Percentiles rank a stretch among this genome's conserved stretches.
Evolutionary conservation across 495 filamentous ascomycete genomes (phyloP).

Genomic region (Rhypophila decipiens): DNA sequence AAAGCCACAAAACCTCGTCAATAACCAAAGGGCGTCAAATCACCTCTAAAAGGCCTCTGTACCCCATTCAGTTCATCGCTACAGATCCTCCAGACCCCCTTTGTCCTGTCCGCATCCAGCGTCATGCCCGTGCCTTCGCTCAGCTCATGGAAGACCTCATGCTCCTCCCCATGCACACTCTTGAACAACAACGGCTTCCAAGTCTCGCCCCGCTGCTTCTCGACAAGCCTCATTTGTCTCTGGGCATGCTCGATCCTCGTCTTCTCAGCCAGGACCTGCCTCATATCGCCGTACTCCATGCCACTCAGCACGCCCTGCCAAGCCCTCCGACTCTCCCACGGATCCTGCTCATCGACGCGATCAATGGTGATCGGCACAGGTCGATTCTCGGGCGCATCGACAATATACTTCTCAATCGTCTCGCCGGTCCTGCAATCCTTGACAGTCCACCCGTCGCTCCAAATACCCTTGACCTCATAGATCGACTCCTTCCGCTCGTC

Average conservation of each 20-base stretch:
- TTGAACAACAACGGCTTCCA: constrained; percentile 52
- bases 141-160: constrained; percentile 19
- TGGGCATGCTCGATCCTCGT: constrained; percentile 32
- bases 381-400: constrained; percentile 21
- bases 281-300: constrained; percentile 31
- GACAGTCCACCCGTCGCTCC: constrained; percentile 36
- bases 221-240: constrained; percentile 55
- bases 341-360: constrained; percentile 29
- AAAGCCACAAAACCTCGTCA: not conserved
- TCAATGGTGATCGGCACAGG: constrained; percentile 16
- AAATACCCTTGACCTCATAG: constrained; percentile 31
- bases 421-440: constrained; percentile 26
- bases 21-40: constrained; percentile 22
- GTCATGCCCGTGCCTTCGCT: constrained; percentile 11
- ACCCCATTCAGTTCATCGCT: constrained; percentile 3
- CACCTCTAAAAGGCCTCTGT: constrained; percentile 23
- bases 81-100: constrained; percentile 28
- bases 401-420: constrained; percentile 24
- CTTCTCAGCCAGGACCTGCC: constrained; percentile 28
- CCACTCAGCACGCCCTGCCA: constrained; percentile 32
- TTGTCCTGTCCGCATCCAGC: constrained; percentile 24
- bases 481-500: constrained; percentile 14
- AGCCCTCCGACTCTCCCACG: constrained; percentile 38
- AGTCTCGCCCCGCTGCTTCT: constrained; percentile 49
- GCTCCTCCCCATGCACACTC: constrained; percentile 12